Evolutionary conservation across 257 asterid species (phyloP), one percentile per base, ranked within the genome.

Genomic region (Verbascum thapsus): DNA sequence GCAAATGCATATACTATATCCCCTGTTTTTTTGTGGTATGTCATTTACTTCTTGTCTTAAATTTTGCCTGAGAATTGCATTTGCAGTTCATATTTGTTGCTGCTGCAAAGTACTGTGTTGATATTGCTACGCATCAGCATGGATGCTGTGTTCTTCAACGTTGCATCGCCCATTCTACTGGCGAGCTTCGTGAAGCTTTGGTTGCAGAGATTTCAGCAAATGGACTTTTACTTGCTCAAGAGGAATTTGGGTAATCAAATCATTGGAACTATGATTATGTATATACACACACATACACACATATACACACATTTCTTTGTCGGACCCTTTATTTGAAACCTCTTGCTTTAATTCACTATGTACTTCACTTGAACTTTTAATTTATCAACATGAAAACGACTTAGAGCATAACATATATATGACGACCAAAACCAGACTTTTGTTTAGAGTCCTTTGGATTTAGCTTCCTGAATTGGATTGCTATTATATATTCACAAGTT

Each of bases 81-180:
- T 72, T 64, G 81, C 85, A 92, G 97, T 92, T 92, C 81, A 90
- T 92, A 62, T 87, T 85, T 75, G 70, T 77, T 56, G 95, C 95
- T 58, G 96, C 98, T 45, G 85, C 96, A 39, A 89, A 81, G 78
- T 80, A 89, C 76, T 89, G 94, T 63, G 83, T 85, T 8, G 97
- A 92, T 45, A 85, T 92, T 58, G 97, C 98, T 23, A 85, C 91
- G 44, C 95, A 91, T 77, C 96, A 87, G 73, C 96, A 88, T 35
- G 98, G 98, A 32, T 91, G 98, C 67, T 88, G 97, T 59, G 97
- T 92, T 70, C 84, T 88, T 66, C 98, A 92, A 84, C 82, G 88
- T 22, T 92, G 97, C 82, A 87, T 92, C 72, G 75, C 79, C 54
- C 88, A 77, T 65, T 80, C 94, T 34, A 73, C 77, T 51, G 97